Percentiles rank a stretch among this genome's conserved stretches.
phyloP scores from a whole-genome alignment of 2,329 filamentous ascomycete species.

The Ceratocystiopsis minuta region DNA sequence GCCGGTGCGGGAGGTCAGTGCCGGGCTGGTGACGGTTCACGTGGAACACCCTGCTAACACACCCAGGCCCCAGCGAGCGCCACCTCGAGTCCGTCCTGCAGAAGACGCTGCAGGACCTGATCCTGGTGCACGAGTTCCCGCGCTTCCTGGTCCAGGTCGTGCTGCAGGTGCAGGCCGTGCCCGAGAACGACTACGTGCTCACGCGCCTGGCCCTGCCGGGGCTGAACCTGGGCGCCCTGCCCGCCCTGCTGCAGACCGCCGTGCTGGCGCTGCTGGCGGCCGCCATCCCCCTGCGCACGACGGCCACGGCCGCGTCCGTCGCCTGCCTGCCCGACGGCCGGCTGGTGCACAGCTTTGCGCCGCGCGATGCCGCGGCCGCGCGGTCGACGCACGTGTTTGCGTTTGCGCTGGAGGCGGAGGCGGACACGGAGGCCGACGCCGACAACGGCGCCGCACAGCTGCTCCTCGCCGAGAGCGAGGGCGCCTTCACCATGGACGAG shows the following conservation, averaged over 20 bases:
- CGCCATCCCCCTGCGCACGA: conserved; percentile 60
- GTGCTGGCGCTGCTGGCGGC: conserved; percentile 65
- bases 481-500: conserved; percentile 53
- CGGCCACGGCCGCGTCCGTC: conserved; percentile 47
- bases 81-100: conserved; percentile 67
- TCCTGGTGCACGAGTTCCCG: conserved; percentile 59
- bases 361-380: conserved; percentile 41
- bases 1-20: conserved; percentile 63
- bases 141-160: conserved; percentile 64
- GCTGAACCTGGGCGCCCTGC: conserved; percentile 58
- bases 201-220: conserved; percentile 41
- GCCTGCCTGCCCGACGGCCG: conserved; percentile 24
- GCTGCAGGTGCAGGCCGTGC: conserved; percentile 55
- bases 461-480: conserved; percentile 66
- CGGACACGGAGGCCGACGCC: conserved; percentile 18
- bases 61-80: conserved; percentile 47
- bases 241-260: conserved; percentile 64
- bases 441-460: conserved; percentile 32
- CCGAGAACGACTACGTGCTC: conserved; percentile 46
- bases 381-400: conserved; percentile 66
- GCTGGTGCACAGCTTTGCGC: conserved; percentile 41
- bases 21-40: too few relatives aligned
- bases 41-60: too few relatives aligned
- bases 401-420: conserved; percentile 45
- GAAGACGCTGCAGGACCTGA: conserved; percentile 52